These are phyloP conservation scores for Pseudogymnoascus sp. DNA, from an alignment of 2,329 filamentous ascomycete genomes.

Conservation along the genomic window DNA sequence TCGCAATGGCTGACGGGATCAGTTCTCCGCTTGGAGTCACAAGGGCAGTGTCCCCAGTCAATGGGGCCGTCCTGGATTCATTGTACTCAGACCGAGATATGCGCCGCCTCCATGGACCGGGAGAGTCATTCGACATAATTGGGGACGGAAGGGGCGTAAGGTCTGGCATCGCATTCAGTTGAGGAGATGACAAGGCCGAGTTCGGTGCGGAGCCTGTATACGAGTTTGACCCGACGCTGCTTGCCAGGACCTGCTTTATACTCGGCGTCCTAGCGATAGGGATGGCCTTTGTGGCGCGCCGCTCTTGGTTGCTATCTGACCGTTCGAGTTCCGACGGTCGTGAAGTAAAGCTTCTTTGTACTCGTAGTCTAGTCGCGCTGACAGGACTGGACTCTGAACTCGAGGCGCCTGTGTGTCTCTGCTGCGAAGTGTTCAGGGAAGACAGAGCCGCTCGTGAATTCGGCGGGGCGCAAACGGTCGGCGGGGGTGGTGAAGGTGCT, in stretches of 20 bases:
- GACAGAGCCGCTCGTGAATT: slow-evolving; percentile 28
- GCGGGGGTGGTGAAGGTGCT: slow-evolving; percentile 14
- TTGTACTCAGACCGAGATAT: slow-evolving; percentile 10
- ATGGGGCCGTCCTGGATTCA: slow-evolving; percentile 16
- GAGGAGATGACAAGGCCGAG: slow-evolving; percentile 64
- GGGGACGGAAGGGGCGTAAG: slow-evolving; percentile 74
- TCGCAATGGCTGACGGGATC: slow-evolving; percentile 41
- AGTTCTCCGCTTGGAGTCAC: slow-evolving; percentile 46
- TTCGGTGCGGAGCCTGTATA: slow-evolving; percentile 47
- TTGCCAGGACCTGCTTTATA: slow-evolving; percentile 46
- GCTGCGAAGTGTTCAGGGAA: slow-evolving; percentile 18
- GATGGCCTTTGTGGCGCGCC: slow-evolving; percentile 24
- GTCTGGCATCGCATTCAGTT: slow-evolving; percentile 68
- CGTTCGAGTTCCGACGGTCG: slow-evolving; percentile 28
- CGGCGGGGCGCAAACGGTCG: slow-evolving; percentile 33
- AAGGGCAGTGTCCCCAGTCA: slow-evolving; percentile 40
- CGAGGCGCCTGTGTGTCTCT: slow-evolving; percentile 31
- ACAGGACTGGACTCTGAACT: slow-evolving; percentile 17
- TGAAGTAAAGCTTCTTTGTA: slow-evolving; percentile 17
- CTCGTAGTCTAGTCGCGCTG: slow-evolving; percentile 1
- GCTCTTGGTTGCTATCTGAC: slow-evolving; percentile 38
- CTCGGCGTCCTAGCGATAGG: slow-evolving; percentile 48
- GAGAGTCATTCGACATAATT: slow-evolving; percentile 56
- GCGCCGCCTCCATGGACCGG: slow-evolving; percentile 57
- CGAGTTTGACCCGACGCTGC: slow-evolving; percentile 36